Evolutionary conservation across 768 basidiomycete genomes (phyloP).

Genomic region (Clavulina sp.): DNA sequence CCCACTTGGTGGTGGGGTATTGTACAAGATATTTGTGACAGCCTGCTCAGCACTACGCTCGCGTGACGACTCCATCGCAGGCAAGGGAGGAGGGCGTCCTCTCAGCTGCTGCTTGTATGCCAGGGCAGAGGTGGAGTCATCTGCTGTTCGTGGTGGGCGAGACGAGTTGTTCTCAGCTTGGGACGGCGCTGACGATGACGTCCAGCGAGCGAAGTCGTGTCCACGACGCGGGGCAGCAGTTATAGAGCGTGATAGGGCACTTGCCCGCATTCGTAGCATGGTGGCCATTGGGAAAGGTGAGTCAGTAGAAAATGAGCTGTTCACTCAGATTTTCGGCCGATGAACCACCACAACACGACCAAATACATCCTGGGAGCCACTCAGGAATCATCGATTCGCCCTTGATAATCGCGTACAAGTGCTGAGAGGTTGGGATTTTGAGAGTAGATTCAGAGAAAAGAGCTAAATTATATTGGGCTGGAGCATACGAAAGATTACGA

Average conservation of each 20-base stretch:
- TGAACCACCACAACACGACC: neutral
- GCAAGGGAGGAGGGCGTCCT: slow-evolving; percentile 64
- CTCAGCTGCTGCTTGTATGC: slow-evolving; percentile 69
- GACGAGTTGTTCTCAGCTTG: slow-evolving; percentile 5
- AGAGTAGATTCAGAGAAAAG: too few species aligned
- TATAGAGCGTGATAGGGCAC: neutral
- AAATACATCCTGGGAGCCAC: neutral
- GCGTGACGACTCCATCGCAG: slow-evolving; percentile 69
- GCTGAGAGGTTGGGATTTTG: too few species aligned
- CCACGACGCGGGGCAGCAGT: too few species aligned
- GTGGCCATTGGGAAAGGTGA: neutral
- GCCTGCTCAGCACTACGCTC: slow-evolving; percentile 83
- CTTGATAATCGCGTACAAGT: too few species aligned
- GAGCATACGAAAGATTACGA: neutral
- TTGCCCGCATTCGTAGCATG: neutral
- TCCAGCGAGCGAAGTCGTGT: neutral
- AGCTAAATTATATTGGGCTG: too few species aligned
- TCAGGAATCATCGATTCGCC: too few species aligned
- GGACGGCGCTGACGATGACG: slow-evolving; percentile 3
- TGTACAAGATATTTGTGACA: slow-evolving; percentile 94
- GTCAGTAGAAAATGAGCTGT: neutral
- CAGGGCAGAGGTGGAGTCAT: slow-evolving; percentile 87
- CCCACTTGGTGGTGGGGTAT: slow-evolving; percentile 78
- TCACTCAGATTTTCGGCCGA: neutral
- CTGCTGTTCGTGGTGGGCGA: slow-evolving; percentile 34